Evolutionary conservation across 805 yeast species (phyloP), one percentile per base, ranked within the genome.

Genomic region (Schizosaccharomyces lindneri): DNA sequence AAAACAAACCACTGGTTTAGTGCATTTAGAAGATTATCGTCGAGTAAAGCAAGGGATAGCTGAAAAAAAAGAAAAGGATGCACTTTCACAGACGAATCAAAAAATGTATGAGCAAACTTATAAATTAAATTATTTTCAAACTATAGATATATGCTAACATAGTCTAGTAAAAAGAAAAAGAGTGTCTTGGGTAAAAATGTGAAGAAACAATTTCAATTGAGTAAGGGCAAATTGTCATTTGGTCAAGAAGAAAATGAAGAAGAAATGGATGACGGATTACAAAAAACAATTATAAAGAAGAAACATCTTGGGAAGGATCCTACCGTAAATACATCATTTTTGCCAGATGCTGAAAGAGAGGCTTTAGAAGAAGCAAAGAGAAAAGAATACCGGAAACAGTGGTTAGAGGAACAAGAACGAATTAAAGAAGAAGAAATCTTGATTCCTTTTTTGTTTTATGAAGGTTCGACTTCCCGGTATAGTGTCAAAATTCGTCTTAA

Each of bases 391-490:
- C 64, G 62, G 9, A 29, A 48, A 55, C 64, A 64, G 29, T 62
- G 55, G 24, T 62, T 66, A 27, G 62, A 59, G 39, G 60, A 59
- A 19, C 66, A 65, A 48, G 64, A 64, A 55, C 57, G 63, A 21
- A 64, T 63, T 51, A 64, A 63, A 31, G 61, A 67, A 29, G 65
- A 64, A 55, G 48, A 59, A 24, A 62, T 68, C 3, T 63, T 55
- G 31, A 48, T 68, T 32, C 63, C 61, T 43, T 69, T 69, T 63
- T 61, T 62, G 9, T 68, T 64, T 48, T 69, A 61, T 32, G 70
- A 69, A 39, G 70, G 69, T 9, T 65, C 64, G 1, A 60, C 61
- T 24, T 61, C 64, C 1, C 65, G 67, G 5, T 65, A 64, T 29
- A 32, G 57, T 13, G 66, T 69, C 17, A 62, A 64, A 3, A 63